phyloP scores from a whole-genome alignment of 805 yeast species.

The Cyberlindnera maritima region DNA sequence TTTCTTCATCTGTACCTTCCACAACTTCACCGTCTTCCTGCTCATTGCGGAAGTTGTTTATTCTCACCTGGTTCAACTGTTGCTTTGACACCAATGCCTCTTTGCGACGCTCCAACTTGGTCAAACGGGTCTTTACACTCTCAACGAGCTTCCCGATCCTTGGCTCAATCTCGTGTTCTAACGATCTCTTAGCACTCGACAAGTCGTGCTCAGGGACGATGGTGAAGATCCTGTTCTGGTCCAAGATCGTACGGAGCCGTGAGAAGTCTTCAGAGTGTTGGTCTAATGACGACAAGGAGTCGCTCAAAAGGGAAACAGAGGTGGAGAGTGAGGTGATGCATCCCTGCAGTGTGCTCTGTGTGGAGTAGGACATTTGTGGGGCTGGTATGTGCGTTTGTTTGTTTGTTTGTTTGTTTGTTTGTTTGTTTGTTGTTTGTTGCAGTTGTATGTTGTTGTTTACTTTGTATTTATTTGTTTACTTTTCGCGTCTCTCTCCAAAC shows the following conservation, averaged over 20 bases:
- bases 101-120: conserved; percentile 33
- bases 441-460: no score
- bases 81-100: conserved; percentile 34
- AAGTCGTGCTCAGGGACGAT: conserved; percentile 49
- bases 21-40: conserved; percentile 24
- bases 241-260: conserved; percentile 38
- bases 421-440: no score
- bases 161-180: conserved; percentile 40
- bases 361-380: conserved; percentile 13
- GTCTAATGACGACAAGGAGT: conserved; percentile 33
- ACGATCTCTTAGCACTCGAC: conserved; percentile 36
- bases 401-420: no score
- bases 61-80: conserved; percentile 40
- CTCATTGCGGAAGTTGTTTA: conserved; percentile 27
- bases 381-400: neutral
- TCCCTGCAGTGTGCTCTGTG: conserved; percentile 22
- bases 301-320: conserved; percentile 34
- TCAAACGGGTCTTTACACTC: conserved; percentile 33
- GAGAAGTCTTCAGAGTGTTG: conserved; percentile 37
- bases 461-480: no score
- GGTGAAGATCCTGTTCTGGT: conserved; percentile 46
- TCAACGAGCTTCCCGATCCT: conserved; percentile 34
- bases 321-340: conserved; percentile 34
- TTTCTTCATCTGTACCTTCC: conserved; percentile 33
- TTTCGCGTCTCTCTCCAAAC: no score